A percentile compares a stretch with the other conserved stretches of the same genome.
Evolutionary conservation across 768 basidiomycete species (phyloP).

Genomic region (Psilocybe cubensis): DNA sequence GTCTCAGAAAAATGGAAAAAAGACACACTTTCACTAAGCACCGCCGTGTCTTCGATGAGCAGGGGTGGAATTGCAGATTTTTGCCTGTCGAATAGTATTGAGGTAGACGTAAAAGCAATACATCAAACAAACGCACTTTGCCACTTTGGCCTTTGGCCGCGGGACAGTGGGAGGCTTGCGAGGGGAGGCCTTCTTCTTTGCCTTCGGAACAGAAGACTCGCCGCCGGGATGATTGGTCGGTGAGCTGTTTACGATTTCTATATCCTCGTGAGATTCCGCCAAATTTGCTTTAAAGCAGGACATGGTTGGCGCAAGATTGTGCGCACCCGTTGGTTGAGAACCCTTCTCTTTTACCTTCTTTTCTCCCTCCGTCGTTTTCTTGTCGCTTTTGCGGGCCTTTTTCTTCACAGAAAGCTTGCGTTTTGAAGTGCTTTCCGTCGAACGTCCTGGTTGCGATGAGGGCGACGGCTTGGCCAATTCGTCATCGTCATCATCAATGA

Average conservation of each 20-base stretch:
- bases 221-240: slow-evolving; percentile 26
- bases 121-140: slow-evolving; percentile 32
- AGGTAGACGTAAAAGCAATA: slow-evolving; percentile 7
- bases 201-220: slow-evolving; percentile 38
- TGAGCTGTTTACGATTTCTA: slow-evolving; percentile 27
- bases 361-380: slow-evolving; percentile 44
- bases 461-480: slow-evolving; percentile 35
- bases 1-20: not conserved
- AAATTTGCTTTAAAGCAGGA: slow-evolving; percentile 45
- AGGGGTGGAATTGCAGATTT: slow-evolving; percentile 37
- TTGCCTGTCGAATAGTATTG: slow-evolving; percentile 27
- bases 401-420: slow-evolving; percentile 53
- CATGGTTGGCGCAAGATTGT: slow-evolving; percentile 41
- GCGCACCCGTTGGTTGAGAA: slow-evolving; percentile 36
- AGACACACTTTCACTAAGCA: slow-evolving; percentile 63
- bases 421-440: slow-evolving; percentile 44
- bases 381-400: slow-evolving; percentile 58
- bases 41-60: slow-evolving; percentile 52
- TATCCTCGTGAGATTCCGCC: slow-evolving; percentile 40
- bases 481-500: slow-evolving; percentile 55
- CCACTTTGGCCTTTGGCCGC: slow-evolving; percentile 37
- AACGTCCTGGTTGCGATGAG: slow-evolving; percentile 28
- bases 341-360: slow-evolving; percentile 51
- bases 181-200: slow-evolving; percentile 54
- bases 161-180: slow-evolving; percentile 45